phyloP scores from a whole-genome alignment of 352 stramenopile genomes.

The Pythium dissotocum region DNA sequence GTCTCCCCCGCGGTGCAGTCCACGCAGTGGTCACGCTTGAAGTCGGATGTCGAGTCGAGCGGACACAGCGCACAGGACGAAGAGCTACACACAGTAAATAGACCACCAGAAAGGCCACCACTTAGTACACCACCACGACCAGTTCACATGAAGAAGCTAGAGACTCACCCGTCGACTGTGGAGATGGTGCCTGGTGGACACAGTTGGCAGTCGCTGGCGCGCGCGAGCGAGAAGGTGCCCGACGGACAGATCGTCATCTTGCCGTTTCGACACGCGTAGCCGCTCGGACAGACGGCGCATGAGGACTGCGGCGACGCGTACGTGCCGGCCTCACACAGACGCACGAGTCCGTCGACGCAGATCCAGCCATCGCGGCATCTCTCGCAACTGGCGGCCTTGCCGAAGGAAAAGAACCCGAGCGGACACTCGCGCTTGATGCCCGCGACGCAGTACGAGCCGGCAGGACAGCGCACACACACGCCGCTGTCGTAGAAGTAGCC shows the following conservation, averaged over 20 bases:
- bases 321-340: conserved; percentile 56
- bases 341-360: conserved; percentile 51
- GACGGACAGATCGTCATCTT: conserved; percentile 42
- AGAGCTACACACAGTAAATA: conserved; percentile 28
- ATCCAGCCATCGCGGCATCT: conserved; percentile 63
- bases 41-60: conserved; percentile 50
- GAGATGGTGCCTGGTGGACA: conserved; percentile 66
- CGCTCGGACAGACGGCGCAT: conserved; percentile 46
- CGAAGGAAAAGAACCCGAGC: conserved; percentile 58
- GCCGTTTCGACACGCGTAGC: conserved; percentile 61
- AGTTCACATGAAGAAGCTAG: background rate
- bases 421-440: conserved; percentile 55
- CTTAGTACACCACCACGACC: too few relatives aligned
- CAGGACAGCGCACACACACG: conserved; percentile 51
- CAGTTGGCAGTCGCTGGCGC: conserved; percentile 50
- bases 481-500: conserved; percentile 52
- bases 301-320: conserved; percentile 40
- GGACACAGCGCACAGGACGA: conserved; percentile 44
- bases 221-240: conserved; percentile 44
- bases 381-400: conserved; percentile 51
- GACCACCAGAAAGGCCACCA: background rate
- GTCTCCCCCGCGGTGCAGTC: conserved; percentile 43
- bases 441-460: conserved; percentile 55
- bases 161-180: conserved; percentile 36
- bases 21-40: conserved; percentile 55